Evolutionary conservation across 2,329 filamentous ascomycete genomes (phyloP).

Genomic region (Capronia americana): DNA sequence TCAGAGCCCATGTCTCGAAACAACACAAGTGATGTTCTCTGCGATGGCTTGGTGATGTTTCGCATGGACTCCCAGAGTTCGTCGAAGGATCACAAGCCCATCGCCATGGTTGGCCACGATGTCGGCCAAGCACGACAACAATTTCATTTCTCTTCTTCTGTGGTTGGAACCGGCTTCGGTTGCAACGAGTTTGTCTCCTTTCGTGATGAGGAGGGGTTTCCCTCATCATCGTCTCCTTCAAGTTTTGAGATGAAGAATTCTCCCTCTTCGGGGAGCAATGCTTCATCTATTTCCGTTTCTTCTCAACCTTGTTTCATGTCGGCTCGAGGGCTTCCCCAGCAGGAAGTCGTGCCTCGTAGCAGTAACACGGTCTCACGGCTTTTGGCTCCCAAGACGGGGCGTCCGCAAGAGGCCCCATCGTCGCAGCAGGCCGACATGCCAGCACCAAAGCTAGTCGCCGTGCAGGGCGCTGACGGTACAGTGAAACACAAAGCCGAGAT

Average conservation of each 20-base stretch:
- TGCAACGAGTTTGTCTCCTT: conserved; percentile 42
- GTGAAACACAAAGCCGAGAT: conserved; percentile 62
- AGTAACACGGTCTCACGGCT: conserved; percentile 45
- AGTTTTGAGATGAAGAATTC: conserved; percentile 60
- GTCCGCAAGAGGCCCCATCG: conserved; percentile 42
- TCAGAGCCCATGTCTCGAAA: conserved; percentile 54
- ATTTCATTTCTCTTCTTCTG: conserved; percentile 46
- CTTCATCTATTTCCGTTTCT: conserved; percentile 48
- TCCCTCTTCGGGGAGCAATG: conserved; percentile 55
- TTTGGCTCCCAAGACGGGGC: conserved; percentile 57
- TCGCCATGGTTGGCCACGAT: conserved; percentile 40
- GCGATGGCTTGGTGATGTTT: conserved; percentile 53
- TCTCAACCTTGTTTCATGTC: conserved; percentile 47
- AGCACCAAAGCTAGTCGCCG: conserved; percentile 58
- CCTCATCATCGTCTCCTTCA: conserved; percentile 47
- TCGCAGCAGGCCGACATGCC: conserved; percentile 42
- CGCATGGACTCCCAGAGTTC: conserved; percentile 50
- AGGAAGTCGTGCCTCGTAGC: conserved; percentile 54
- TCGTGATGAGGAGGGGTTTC: conserved; percentile 42
- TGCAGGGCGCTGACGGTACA: conserved; percentile 59
- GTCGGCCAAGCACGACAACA: conserved; percentile 30
- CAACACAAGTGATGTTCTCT: conserved; percentile 53
- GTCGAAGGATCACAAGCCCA: conserved; percentile 42
- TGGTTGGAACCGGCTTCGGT: conserved; percentile 45
- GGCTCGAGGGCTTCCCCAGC: conserved; percentile 56